Base-by-base conservation (phyloP, 495 filamentous ascomycete species). In the Penicillium flavigenum region DNA sequence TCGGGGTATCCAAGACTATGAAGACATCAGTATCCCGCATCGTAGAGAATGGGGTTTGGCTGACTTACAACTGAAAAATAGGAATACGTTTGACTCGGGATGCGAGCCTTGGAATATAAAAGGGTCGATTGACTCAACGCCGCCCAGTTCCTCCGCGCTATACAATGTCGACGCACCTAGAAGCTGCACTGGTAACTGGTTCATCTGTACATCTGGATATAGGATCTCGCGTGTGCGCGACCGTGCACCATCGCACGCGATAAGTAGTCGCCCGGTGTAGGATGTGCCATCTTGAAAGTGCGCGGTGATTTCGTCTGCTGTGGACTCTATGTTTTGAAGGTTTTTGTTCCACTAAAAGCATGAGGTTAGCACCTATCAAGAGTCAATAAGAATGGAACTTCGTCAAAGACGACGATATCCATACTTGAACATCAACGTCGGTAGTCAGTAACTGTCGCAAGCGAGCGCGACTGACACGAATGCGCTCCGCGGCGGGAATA, bases 21-120 rank as follows among this genome's bases (percentile, higher is more conserved):
- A 14, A 24, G n/a, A 3, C 39, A 29, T 57, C 45, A 39, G 54
- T 17, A 42, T 34, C 19, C 3, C 2, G 2, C 0, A 16, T n/a
- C n/a, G 7, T 17, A 29, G 20, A 8, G 10, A 11, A 44, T 5
- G 10, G 17, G 14, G 4, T 44, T 8, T 14, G 20, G 5, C 11
- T 2, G 29, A 54, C 64, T 7, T 51, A 72, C 78, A 74, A 19
- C 79, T 79, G 59, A 81, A 84, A 65, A 78, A 86, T 1, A 86
- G 55, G 63, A 80, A 87, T 5, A 79, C 74, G 26, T 81, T 71
- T 11, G 84, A 80, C 12, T 74, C 68, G 0, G 85, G 83, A 49
- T 86, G 76, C 4, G 78, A 74, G 1, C 84, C 83, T 47, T 87
- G 83, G 45, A 87, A 81, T 41, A 88, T 81, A 24, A 79, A 80